Base-by-base conservation (phyloP, 495 filamentous ascomycete genomes). In the Xylaria flabelliformis region DNA sequence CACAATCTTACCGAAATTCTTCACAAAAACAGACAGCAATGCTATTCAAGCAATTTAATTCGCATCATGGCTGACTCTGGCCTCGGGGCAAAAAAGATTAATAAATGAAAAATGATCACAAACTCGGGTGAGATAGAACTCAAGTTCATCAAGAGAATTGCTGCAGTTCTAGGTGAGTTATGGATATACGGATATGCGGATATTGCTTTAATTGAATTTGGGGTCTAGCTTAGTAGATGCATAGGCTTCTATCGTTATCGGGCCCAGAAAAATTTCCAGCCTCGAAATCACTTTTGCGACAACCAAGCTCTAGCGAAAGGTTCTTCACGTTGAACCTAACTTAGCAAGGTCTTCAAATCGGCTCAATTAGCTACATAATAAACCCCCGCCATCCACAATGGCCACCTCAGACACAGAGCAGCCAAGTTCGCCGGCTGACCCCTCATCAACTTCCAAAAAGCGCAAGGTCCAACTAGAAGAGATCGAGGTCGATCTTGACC, bases 401-500 rank as follows among this genome's bases (percentile, higher is more conserved):
- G 73, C 76, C 1, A 51, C 65, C 34, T 42, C 19, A 12, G 53
- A 64, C 6, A 48, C 58, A 50, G 68, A 71, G 39, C 72, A 74
- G 32, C 44, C 71, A 7, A 64, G 55, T 17, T 48, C 67, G 7
- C 51, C 72, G 21, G 36, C 61, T 44, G 36, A 50, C 65, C 53
- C 48, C 55, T 19, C 53, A 56, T 34, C 46, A 12, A n/a, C 74
- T 39, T 82, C 85, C 69, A 83, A 85, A 50, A 94, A 93, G 80
- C 94, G 95, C 84, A 92, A 93, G 76, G 90, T 92, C 74, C 83
- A 88, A 61, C 80, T 86, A 64, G 84, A 87, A 51, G 93, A 97
- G 76, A 89, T 99, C 76, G 92, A 97, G 82, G 93, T 99, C 73
- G 94, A 99, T 81, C 82, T 98, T 71, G 86, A 83, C 71, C 90